Evolutionary conservation across 1,139 yeast genomes (phyloP), one percentile per base, ranked within the genome.

Genomic region (Pichia inconspicua): DNA sequence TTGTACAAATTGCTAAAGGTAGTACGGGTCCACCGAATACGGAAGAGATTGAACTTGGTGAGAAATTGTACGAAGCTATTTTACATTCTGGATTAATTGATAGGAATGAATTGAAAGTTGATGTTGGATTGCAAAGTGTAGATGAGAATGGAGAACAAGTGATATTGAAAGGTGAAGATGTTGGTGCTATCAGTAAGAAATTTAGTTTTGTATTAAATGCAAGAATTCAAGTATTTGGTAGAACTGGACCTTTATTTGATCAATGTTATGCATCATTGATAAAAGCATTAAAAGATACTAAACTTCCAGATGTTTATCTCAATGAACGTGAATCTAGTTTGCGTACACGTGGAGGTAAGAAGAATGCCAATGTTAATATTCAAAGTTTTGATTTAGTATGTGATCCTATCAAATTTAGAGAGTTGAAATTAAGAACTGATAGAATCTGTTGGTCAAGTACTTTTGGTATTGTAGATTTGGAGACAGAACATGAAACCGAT

Each of bases 1-100:
- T 86, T 41, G 90, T 90, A 11, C 94, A 87, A 57, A 78, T 88
- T 15, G 77, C 82, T 49, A 72, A 94, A 50, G 96, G 95, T 19
- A 72, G 88, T 48, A 64, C 72, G 12, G 70, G 69, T 6, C 88
- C 92, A 3, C 97, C 97, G 25, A 82, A 94, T 1, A 89, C 83
- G 56, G 97, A 90, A 66, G 97, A 90, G 65, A 88, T 87, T 85
- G 80, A 78, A 31, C 61, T 86, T 34, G 79, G 95, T 4, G 95
- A 87, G 63, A 71, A 72, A 50, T 60, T 87, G 32, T 80, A 78
- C 58, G 87, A 86, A 56, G 66, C 73, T 4, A 61, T 84, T 15
- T 65, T 77, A 48, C 80, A 78, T 55, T 73, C 82, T 19, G 77
- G 77, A 45, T 53, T 82, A 19, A 65, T 85, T 31, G 70, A 77